phyloP scores from a whole-genome alignment of 805 yeast species.

The Metschnikowia drakensbergensis region DNA sequence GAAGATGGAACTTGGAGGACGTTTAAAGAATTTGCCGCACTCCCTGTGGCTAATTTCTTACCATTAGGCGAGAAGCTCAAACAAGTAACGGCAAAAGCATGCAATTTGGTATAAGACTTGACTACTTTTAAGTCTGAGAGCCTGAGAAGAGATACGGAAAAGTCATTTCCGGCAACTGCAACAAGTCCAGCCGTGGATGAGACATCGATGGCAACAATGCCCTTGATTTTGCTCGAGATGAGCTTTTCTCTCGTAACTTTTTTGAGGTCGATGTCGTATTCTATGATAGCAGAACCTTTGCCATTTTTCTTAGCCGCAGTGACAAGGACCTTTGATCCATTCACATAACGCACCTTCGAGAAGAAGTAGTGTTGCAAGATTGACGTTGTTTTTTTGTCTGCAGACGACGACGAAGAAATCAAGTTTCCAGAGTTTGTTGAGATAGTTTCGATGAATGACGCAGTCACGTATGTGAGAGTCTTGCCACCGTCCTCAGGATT shows the following conservation, averaged over 20 bases:
- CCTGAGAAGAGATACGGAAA: conserved; percentile 57
- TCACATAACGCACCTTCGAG: conserved; percentile 42
- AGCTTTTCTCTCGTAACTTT: conserved; percentile 40
- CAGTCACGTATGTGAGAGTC: conserved; percentile 59
- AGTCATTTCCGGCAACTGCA: conserved; percentile 62
- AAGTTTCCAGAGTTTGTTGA: conserved; percentile 46
- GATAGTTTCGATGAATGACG: conserved; percentile 47
- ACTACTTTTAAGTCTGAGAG: conserved; percentile 48
- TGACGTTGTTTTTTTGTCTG: conserved; percentile 17
- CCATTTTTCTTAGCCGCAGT: conserved; percentile 30
- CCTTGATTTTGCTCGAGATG: conserved; percentile 48
- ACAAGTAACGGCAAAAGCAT: conserved; percentile 73
- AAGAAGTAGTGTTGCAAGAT: conserved; percentile 28
- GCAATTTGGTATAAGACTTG: conserved; percentile 57
- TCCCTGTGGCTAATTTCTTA: conserved; percentile 60
- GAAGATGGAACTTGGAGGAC: conserved; percentile 30
- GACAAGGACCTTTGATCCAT: conserved; percentile 29
- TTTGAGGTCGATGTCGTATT: conserved; percentile 41
- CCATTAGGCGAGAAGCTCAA: conserved; percentile 70
- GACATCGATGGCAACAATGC: conserved; percentile 50
- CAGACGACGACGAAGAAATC: conserved; percentile 24
- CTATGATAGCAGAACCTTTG: conserved; percentile 40
- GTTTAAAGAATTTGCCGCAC: conserved; percentile 72
- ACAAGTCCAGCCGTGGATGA: conserved; percentile 42
- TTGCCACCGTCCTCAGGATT: conserved; percentile 58